phyloP scores from a whole-genome alignment of 2,329 filamentous ascomycete species.

The Alternaria arborescens region DNA sequence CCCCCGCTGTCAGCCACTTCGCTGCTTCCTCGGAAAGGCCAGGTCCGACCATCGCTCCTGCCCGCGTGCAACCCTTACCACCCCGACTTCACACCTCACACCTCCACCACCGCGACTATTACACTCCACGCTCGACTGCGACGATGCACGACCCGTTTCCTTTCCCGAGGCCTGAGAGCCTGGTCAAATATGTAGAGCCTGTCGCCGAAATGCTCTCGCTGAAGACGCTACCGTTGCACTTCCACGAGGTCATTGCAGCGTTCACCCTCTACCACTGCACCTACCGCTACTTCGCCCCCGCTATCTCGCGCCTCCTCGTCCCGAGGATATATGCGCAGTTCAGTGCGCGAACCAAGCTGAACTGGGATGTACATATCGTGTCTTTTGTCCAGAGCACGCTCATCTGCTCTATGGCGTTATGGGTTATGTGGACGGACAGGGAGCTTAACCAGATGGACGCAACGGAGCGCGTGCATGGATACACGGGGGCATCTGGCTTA shows the following conservation, averaged over 20 bases:
- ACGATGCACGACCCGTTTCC: constrained; percentile 79
- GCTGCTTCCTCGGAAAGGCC: constrained; percentile 8
- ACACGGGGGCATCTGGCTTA: constrained; percentile 75
- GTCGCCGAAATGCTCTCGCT: constrained; percentile 69
- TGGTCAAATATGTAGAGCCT: constrained; percentile 66
- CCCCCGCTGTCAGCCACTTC: constrained; percentile 9
- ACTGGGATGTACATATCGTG: constrained; percentile 88
- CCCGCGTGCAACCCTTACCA: constrained; percentile 11
- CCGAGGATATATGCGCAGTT: constrained; percentile 70
- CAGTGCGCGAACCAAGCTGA: constrained; percentile 71
- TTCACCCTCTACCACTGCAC: constrained; percentile 74
- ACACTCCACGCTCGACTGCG: constrained; percentile 12
- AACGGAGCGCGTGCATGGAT: constrained; percentile 77
- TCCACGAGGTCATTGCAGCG: constrained; percentile 77
- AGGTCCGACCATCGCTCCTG: constrained; percentile 9
- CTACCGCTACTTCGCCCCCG: constrained; percentile 72
- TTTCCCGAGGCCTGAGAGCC: constrained; percentile 64
- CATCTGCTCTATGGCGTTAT: constrained; percentile 77
- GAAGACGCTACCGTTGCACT: constrained; percentile 74
- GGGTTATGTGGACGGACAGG: constrained; percentile 72
- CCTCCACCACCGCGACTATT: constrained; percentile 4
- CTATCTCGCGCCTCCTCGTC: constrained; percentile 69
- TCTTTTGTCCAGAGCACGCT: constrained; percentile 79
- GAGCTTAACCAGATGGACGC: constrained; percentile 73
- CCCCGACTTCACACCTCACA: constrained; percentile 15